Evolutionary conservation across 768 basidiomycete genomes (phyloP), one percentile per base, ranked within the genome.

Genomic region (Pleurotus ostreatus): DNA sequence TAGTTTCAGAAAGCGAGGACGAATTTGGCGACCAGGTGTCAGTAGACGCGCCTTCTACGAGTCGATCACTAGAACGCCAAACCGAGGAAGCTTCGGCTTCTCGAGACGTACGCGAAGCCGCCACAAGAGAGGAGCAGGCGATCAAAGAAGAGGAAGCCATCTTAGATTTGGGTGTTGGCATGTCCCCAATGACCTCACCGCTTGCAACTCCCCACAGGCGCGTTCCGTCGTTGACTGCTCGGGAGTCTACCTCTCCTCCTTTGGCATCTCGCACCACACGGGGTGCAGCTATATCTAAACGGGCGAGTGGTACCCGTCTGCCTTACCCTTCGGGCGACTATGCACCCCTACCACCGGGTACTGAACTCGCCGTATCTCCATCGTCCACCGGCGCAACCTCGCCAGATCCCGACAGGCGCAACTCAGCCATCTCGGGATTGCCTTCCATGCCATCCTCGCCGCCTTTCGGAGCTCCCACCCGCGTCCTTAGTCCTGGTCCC

Each of bases 291-390:
- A 39, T 53, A 2, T 38, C 73, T 0, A 75, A 66, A 0, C 74
- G 74, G n/a, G 68, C 73, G 0, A 65, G 72, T 13, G 61, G 57
- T 15, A 85, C 82, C 34, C 81, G 89, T 37, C 73, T 92, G 13
- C 89, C 91, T 20, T 92, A 93, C 60, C 91, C 91, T 15, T 85
- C 85, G 2, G 92, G 91, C 3, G 92, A 94, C 62, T 93, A 94
- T 57, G 76, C 88, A 4, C 83, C 84, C 8, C 87, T 87, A 0
- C 71, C 83, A 60, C 26, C 30, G 18, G 46, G 40, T 9, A 30
- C 54, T 20, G 40, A 72, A 5, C 74, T 75, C 62, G 76, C 76
- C 0, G 74, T 78, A 2, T 80, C 78, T 2, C 75, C 81, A 1
- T 74, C 82, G 11, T 77, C 82, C 2, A 80, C 84, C 2, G 68